These are phyloP conservation scores for Termitomyces sp. DNA, from an alignment of 768 basidiomycete species.

Conservation along the genomic window DNA sequence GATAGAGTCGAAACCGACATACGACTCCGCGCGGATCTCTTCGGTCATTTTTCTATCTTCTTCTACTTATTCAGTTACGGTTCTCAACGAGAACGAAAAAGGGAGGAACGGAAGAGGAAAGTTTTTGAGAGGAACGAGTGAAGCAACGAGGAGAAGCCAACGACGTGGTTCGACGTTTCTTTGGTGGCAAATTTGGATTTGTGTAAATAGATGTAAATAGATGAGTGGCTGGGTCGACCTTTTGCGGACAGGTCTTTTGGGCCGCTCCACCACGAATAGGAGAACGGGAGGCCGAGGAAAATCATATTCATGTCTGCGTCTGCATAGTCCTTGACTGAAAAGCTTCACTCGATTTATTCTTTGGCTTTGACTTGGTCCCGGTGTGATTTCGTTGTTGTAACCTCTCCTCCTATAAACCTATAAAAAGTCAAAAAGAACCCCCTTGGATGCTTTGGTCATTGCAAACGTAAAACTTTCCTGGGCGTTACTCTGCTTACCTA, in stretches of 20 bases:
- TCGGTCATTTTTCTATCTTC: slow-evolving; percentile 25
- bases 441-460: not conserved
- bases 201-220: slow-evolving; percentile 14
- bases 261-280: not conserved
- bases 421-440: not conserved
- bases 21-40: slow-evolving; percentile 88
- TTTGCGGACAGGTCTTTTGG: not conserved
- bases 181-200: slow-evolving; percentile 13
- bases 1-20: slow-evolving; percentile 98
- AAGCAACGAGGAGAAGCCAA: slow-evolving; percentile 3
- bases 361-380: not conserved
- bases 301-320: too few species aligned
- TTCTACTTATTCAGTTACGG: not conserved
- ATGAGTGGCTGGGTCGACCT: slow-evolving; percentile 7
- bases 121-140: not conserved
- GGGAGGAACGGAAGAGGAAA: not conserved
- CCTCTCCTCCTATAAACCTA: not conserved
- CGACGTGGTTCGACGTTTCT: slow-evolving; percentile 15
- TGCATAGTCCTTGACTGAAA: too few species aligned
- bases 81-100: not conserved
- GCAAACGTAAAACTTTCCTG: not conserved
- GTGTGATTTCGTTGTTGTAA: not conserved
- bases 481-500: too few species aligned
- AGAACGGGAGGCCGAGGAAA: not conserved
- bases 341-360: too few species aligned